Evolutionary conservation across 495 filamentous ascomycete genomes (phyloP), one percentile per base, ranked within the genome.

Genomic region (Eremomyces bilateralis): DNA sequence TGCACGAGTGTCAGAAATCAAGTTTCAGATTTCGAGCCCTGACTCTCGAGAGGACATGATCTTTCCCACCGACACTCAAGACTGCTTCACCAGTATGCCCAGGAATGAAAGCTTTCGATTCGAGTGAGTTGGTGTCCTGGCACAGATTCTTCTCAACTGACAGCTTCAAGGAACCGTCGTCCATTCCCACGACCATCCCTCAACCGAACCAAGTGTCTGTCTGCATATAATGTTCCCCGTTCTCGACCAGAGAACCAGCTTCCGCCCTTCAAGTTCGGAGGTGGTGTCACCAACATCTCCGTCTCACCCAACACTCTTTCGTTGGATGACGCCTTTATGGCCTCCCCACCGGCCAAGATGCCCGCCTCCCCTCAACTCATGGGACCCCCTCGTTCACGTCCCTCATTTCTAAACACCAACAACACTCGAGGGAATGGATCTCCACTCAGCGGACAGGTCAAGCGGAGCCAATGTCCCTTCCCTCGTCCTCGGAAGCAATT

Each of bases 401-500:
- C 69, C 36, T 63, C 74, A 19, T 67, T 77, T 28, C 51, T 53
- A 16, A 54, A 62, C 37, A 60, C 55, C 22, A 59, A 59, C 21
- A 62, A 71, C 29, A 51, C 54, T 40, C 66, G 71, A 31, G 51
- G 53, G 27, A 76, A 62, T 48, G 80, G 72, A 28, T 85, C 82
- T 8, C 83, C 83, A 8, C 62, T 73, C 25, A 60, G 62, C 30
- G 65, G 60, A 35, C 73, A 81, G 36, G 56, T 76, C 29, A 69
- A 80, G 37, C 79, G 80, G 34, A 63, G 63, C 6, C 72, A 73
- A 6, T 78, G 76, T 43, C 74, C 71, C 15, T 65, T 70, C 35
- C 63, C 67, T 52, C 73, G 85, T 33, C 78, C 81, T 11, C 71
- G 82, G 41, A 92, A 90, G 50, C 78, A 80, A 40, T 84, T 81